Evolutionary conservation across 2,329 filamentous ascomycete species (phyloP), one percentile per base, ranked within the genome.

Genomic region (Capronia americana): DNA sequence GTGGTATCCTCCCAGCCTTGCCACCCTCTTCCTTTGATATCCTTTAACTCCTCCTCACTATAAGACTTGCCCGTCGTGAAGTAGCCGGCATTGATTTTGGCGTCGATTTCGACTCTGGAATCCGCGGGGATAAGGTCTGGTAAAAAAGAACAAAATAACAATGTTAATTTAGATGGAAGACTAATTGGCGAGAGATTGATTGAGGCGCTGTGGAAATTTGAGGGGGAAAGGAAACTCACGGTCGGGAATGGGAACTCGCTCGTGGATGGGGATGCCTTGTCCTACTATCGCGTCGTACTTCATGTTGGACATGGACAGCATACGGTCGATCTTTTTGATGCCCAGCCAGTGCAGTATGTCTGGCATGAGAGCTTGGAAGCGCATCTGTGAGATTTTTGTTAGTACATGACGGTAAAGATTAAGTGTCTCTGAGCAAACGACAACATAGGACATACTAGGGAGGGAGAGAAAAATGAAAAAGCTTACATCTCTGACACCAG

Each of bases 261-360:
- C 93, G 74, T 90, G 85, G 73, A 97, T 97, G 32, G 92, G 92
- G 72, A 84, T 83, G 2, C 82, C 82, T 51, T 81, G 80, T 17
- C 81, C 77, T 3, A 84, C 82, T 66, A 84, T 84, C 20, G 82
- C 82, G 64, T 84, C 82, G 63, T 84, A 76, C 70, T 84, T 84
- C 82, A 84, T 84, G 69, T 98, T 96, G 80, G 92, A 96, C 95
- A 98, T 98, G 82, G 92, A 96, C 73, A 97, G 83, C 95, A 98
- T 99, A 67, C 93, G 87, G 78, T 99, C 95, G 76, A 99, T 98
- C 85, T 98, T 98, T 77, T 91, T 95, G 76, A 99, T 97, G 69
- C 95, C 95, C 32, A 99, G 87, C 95, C 95, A 98, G 80, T 98
- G 95, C 61, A 98, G 85, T 71, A 98, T 96, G 77, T 97, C 93